Evolutionary conservation across 331 rosid species (phyloP).

Genomic region (Prunus yedoensis): DNA sequence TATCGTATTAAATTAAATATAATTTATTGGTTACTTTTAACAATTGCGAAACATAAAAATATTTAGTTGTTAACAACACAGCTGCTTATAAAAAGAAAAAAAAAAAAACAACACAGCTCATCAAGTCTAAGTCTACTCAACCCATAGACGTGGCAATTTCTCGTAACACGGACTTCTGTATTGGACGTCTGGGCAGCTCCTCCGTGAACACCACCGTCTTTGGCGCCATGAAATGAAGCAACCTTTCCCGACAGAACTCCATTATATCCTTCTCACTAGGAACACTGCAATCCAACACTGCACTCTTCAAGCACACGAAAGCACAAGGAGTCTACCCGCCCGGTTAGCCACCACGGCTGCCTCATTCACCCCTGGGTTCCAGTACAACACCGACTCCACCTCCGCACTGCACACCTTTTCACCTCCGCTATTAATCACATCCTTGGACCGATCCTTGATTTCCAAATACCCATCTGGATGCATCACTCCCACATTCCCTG

Average conservation of each 20-base stretch:
- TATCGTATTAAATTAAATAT: neutral
- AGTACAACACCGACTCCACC: constrained; percentile 1
- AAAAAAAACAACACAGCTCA: no score
- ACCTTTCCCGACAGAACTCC: no score
- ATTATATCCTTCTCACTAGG: neutral
- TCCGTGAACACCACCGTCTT: no score
- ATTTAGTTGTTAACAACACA: neutral
- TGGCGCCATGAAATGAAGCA: no score
- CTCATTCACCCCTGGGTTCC: neutral
- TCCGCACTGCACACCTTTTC: neutral
- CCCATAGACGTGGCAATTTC: neutral
- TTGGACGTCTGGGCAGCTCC: neutral
- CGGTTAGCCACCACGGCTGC: neutral
- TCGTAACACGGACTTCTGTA: neutral
- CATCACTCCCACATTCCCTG: constrained; percentile 7
- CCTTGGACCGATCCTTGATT: constrained; percentile 3
- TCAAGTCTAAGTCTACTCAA: no score
- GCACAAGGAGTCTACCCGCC: constrained; percentile 1
- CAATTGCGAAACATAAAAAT: neutral
- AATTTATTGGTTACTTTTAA: neutral
- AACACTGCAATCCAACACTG: neutral
- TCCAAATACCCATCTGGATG: constrained; percentile 7
- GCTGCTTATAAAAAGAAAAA: no score
- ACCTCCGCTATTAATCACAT: constrained; percentile 2
- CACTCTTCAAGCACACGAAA: constrained; percentile 9